Percentiles rank a stretch among this genome's conserved stretches.
phyloP scores from a whole-genome alignment of 805 yeast genomes.

The Yamadazyma nakazawae region DNA sequence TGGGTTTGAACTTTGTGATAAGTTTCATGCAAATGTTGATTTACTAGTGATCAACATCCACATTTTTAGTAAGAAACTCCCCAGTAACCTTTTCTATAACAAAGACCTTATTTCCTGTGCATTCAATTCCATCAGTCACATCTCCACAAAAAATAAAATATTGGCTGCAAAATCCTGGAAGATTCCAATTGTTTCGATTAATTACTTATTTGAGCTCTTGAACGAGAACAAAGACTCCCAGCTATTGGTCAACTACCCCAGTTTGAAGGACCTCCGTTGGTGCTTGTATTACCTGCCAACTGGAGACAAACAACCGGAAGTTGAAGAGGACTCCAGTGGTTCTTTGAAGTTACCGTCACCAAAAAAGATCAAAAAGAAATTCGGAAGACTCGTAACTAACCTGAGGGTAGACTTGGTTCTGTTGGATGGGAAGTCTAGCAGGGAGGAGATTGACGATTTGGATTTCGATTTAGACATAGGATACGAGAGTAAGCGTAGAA shows the following conservation, averaged over 20 bases:
- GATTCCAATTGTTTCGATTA: conserved; percentile 56
- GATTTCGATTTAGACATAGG: conserved; percentile 12
- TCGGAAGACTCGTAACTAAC: conserved; percentile 30
- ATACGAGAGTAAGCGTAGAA: conserved; percentile 8
- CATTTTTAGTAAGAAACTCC: conserved; percentile 40
- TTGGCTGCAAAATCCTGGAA: conserved; percentile 55
- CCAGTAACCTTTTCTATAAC: conserved; percentile 38
- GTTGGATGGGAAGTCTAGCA: not conserved
- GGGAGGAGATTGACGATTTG: conserved; percentile 9
- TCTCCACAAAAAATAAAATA: conserved; percentile 52
- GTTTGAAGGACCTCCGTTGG: conserved; percentile 48
- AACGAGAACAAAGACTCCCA: conserved; percentile 9
- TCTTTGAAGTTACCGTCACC: conserved; percentile 51
- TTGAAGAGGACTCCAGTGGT: not conserved
- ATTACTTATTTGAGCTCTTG: conserved; percentile 43
- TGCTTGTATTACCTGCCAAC: conserved; percentile 49
- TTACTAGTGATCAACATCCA: conserved; percentile 53
- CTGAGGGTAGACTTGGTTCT: not conserved
- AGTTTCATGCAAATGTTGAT: conserved; percentile 51
- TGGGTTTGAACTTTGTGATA: conserved; percentile 49
- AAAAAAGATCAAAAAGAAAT: conserved; percentile 41
- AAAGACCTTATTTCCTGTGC: conserved; percentile 35
- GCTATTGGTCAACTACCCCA: conserved; percentile 23
- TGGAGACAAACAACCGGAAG: conserved; percentile 8
- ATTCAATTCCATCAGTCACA: conserved; percentile 28